phyloP scores from a whole-genome alignment of 805 yeast species.

The Spathaspora passalidarum region DNA sequence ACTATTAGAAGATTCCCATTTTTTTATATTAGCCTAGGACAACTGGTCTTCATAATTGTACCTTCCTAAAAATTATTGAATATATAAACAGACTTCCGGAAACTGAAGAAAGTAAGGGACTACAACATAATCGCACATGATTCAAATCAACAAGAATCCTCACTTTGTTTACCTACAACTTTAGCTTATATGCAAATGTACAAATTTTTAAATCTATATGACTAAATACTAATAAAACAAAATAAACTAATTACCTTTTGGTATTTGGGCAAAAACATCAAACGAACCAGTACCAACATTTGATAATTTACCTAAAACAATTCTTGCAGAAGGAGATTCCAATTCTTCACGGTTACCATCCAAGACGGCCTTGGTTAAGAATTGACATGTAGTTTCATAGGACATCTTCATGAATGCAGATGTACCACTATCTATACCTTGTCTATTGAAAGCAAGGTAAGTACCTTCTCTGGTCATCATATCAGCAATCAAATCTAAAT shows the following conservation, averaged over 20 bases:
- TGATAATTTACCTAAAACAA: conserved; percentile 87
- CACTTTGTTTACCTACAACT: too few relatives aligned
- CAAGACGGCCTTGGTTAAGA: conserved; percentile 92
- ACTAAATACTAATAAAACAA: not conserved
- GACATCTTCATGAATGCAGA: conserved; percentile 99
- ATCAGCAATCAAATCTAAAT: conserved; percentile 94
- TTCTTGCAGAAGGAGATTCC: conserved; percentile 88
- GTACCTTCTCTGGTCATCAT: conserved; percentile 99
- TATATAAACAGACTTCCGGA: too few relatives aligned
- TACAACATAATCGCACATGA: too few relatives aligned
- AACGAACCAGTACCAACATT: conserved; percentile 96
- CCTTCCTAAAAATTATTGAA: too few relatives aligned
- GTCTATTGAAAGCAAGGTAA: conserved; percentile 94
- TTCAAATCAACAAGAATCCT: too few relatives aligned
- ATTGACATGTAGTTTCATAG: conserved; percentile 96
- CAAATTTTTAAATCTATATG: not conserved
- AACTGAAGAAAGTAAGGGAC: too few relatives aligned
- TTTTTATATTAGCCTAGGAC: too few relatives aligned
- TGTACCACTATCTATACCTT: conserved; percentile 94
- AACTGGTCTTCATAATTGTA: too few relatives aligned
- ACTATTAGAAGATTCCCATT: too few relatives aligned
- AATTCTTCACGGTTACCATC: conserved; percentile 86
- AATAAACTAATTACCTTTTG: conserved; percentile 13
- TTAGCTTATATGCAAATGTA: too few relatives aligned
- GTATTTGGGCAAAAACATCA: conserved; percentile 64